Evolutionary conservation across 805 yeast genomes (phyloP).

Genomic region (Kuraishia capsulata): DNA sequence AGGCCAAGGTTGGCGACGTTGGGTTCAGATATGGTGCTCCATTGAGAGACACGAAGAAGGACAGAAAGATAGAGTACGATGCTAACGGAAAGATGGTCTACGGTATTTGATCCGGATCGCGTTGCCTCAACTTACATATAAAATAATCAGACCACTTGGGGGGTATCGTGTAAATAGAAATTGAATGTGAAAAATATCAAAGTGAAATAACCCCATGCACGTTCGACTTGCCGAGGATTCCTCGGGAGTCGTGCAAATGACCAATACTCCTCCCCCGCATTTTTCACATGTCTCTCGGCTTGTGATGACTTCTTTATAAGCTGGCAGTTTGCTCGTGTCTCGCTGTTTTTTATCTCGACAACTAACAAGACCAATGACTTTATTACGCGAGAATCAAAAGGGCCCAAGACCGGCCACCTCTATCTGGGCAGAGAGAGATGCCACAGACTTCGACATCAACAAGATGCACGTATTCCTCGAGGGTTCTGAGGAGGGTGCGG

Average conservation of each 20-base stretch:
- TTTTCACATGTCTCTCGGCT: not conserved
- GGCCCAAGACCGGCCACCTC: conserved; percentile 25
- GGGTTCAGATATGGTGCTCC: conserved; percentile 91
- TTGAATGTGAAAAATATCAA: not conserved
- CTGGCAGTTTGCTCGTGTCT: not conserved
- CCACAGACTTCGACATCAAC: conserved; percentile 31
- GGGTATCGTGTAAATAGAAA: not conserved
- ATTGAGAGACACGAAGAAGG: conserved; percentile 81
- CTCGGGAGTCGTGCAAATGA: too few species aligned
- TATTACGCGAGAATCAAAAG: conserved; percentile 2
- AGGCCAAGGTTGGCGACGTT: conserved; percentile 72
- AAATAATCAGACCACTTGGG: not conserved
- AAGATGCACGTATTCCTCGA: conserved; percentile 50
- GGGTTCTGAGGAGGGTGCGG: conserved; percentile 34
- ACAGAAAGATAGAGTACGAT: conserved; percentile 67
- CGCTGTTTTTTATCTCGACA: not conserved
- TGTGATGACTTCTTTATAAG: not conserved
- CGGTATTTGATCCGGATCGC: conserved; percentile 12
- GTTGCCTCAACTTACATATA: too few species aligned
- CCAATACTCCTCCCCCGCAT: not conserved
- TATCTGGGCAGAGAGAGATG: conserved; percentile 36
- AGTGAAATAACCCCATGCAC: too few species aligned
- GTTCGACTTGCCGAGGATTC: too few species aligned
- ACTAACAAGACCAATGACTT: not conserved
- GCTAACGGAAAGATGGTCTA: conserved; percentile 49